Evolutionary conservation across 768 basidiomycete species (phyloP).

Genomic region (Phylloporus sp.): DNA sequence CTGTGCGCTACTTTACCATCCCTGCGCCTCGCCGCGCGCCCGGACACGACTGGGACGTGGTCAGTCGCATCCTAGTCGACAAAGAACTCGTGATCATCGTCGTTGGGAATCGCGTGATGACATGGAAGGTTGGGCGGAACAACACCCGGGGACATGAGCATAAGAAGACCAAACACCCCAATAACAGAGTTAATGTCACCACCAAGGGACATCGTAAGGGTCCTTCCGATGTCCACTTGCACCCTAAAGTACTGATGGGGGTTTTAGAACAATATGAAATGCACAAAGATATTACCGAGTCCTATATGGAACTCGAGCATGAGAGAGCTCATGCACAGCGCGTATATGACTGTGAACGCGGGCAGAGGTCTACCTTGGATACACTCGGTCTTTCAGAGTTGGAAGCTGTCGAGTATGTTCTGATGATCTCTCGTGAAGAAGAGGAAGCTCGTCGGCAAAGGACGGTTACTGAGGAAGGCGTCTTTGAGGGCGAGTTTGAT

Average conservation of each 20-base stretch:
- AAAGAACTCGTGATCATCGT: slow-evolving; percentile 53
- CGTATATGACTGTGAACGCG: slow-evolving; percentile 46
- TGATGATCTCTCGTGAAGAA: slow-evolving; percentile 86
- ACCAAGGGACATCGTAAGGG: slow-evolving; percentile 48
- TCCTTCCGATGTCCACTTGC: not conserved
- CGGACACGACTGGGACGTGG: slow-evolving; percentile 38
- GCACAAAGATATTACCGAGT: slow-evolving; percentile 59
- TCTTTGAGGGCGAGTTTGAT: slow-evolving; percentile 51
- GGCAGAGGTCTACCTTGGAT: slow-evolving; percentile 54
- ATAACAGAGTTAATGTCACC: slow-evolving; percentile 24
- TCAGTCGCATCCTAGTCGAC: slow-evolving; percentile 56
- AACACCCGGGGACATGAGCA: slow-evolving; percentile 24
- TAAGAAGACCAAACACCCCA: slow-evolving; percentile 33
- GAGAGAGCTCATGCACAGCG: slow-evolving; percentile 40
- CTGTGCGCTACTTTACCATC: slow-evolving; percentile 50
- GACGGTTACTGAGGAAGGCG: slow-evolving; percentile 44
- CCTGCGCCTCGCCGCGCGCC: slow-evolving; percentile 37
- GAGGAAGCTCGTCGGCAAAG: slow-evolving; percentile 29
- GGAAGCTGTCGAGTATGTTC: slow-evolving; percentile 73
- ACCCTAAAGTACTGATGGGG: not conserved
- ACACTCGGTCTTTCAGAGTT: slow-evolving; percentile 68
- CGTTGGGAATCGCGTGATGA: slow-evolving; percentile 58
- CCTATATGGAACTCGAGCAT: slow-evolving; percentile 46
- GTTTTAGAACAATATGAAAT: slow-evolving; percentile 62
- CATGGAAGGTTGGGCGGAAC: slow-evolving; percentile 61